Evolutionary conservation across 345 rosid species (phyloP).

Genomic region (Pistacia integerrima): DNA sequence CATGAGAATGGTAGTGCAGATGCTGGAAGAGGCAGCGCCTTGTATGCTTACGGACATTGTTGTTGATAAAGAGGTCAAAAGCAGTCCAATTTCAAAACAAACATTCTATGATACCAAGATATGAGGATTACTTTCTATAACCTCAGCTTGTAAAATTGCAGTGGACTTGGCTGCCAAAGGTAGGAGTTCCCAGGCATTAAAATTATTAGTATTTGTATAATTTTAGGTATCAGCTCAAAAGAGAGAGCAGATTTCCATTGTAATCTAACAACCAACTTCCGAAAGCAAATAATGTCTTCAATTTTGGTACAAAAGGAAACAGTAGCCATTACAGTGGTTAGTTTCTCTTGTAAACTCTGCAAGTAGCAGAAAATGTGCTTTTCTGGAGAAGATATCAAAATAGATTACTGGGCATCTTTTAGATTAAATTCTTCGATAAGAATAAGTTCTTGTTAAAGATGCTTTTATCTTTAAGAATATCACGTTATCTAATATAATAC

Average conservation of each 20-base stretch:
- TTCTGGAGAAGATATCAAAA: not conserved
- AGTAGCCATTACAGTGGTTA: not conserved
- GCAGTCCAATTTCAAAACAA: not conserved
- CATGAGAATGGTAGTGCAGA: constrained; percentile 77
- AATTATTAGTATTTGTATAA: not conserved
- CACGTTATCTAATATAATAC: too few species aligned
- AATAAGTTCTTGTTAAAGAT: too few species aligned
- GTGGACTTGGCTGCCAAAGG: not conserved
- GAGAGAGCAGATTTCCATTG: not conserved
- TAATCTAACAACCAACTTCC: not conserved
- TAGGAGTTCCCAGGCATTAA: not conserved
- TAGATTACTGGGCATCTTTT: not conserved
- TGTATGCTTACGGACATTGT: constrained; percentile 29
- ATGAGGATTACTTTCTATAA: too few species aligned
- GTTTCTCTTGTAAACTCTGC: not conserved
- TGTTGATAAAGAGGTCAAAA: constrained; percentile 20
- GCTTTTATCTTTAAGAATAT: too few species aligned
- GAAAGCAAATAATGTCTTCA: constrained; percentile 10
- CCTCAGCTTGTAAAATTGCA: too few species aligned
- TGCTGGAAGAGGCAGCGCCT: constrained; percentile 71
- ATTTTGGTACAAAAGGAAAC: not conserved
- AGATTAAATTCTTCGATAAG: too few species aligned
- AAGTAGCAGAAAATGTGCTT: not conserved
- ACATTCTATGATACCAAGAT: too few species aligned
- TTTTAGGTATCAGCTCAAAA: not conserved